Evolutionary conservation across 179 eudicot species (phyloP).

Genomic region (Gypsophila paniculata): DNA sequence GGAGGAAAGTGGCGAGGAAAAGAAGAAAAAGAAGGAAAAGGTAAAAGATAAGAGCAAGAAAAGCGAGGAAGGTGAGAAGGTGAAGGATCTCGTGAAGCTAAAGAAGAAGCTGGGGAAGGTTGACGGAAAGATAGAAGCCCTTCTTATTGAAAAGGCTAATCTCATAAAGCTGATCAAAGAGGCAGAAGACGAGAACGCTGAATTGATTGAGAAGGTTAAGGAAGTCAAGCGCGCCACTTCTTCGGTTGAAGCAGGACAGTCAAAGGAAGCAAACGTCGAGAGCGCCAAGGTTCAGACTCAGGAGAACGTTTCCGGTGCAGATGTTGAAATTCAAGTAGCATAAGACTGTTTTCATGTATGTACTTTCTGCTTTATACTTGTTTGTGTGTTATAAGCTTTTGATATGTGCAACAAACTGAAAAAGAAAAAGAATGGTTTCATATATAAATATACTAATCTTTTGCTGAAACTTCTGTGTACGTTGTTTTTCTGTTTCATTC

Average conservation of each 20-base stretch:
- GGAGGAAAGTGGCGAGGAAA: conserved; percentile 17
- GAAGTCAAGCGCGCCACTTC: conserved; percentile 27
- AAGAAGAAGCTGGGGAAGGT: conserved; percentile 60
- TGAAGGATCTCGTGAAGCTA: conserved; percentile 49
- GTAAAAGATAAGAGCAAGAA: conserved; percentile 39
- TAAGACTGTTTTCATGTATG: conserved; percentile 14
- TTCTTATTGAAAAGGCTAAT: conserved; percentile 53
- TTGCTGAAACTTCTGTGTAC: background rate
- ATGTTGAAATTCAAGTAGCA: conserved; percentile 16
- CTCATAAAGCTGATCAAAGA: conserved; percentile 53
- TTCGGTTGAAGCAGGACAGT: conserved; percentile 14
- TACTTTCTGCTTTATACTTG: conserved; percentile 7
- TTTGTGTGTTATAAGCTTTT: conserved; percentile 13
- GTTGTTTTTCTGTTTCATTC: background rate
- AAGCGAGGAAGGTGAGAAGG: conserved; percentile 35
- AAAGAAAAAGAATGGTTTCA: background rate
- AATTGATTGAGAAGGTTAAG: conserved; percentile 33
- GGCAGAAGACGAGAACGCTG: conserved; percentile 40
- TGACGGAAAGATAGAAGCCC: conserved; percentile 61
- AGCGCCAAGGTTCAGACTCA: background rate
- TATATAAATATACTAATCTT: background rate
- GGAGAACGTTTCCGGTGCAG: conserved; percentile 14
- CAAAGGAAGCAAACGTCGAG: conserved; percentile 14
- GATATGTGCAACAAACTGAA: background rate
- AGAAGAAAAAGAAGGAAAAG: conserved; percentile 25